Evolutionary conservation across 2,329 filamentous ascomycete species (phyloP), one percentile per base, ranked within the genome.

Genomic region (Capronia americana): DNA sequence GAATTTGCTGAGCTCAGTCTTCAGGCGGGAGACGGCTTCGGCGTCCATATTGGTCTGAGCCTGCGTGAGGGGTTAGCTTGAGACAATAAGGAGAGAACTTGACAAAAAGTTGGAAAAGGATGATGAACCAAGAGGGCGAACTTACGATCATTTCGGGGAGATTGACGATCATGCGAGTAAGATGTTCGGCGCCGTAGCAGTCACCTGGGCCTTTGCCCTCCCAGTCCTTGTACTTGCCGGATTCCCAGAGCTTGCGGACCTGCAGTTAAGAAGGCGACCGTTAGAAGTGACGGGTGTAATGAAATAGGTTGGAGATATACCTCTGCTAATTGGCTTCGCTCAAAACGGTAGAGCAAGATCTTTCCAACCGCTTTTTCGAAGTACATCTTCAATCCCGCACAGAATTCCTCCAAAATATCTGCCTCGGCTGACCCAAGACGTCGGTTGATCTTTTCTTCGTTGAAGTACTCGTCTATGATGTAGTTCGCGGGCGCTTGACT

Each of bases 11-110:
- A 99, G 85, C 77, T 99, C 95, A 74, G 97, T 92, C 12, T 93
- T 90, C 28, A 98, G 87, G 55, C 93, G 90, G 69, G 90, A 91
- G 50, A 97, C 92, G 2, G 93, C 93, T 77, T 96, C 93, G 61
- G 90, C 85, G 75, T 98, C 95, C 93, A 99, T 97, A 80, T 98
- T 98, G 60, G 95, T 99, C 77, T 99, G 95, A 3, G 93, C 93
- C 69, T 51, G 48, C 20, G 48, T 2, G 3, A 17, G 23, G 48
- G 4, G 23, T 51, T 28, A 51, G 48, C 24, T 23, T 51, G 2
- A 51, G 8, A 51, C 38, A 44, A 44, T 6, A 44, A n/a, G 14
- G 11, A 23, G 7, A 50, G 46, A 2, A 3, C 6, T 1, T 50
- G 23, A 20, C 4, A 51, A 17, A 51, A 24, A 7, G 7, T 17